Conservation (phyloP, 2,329 filamentous ascomycete species). For the Hypoxylon sp. region DNA sequence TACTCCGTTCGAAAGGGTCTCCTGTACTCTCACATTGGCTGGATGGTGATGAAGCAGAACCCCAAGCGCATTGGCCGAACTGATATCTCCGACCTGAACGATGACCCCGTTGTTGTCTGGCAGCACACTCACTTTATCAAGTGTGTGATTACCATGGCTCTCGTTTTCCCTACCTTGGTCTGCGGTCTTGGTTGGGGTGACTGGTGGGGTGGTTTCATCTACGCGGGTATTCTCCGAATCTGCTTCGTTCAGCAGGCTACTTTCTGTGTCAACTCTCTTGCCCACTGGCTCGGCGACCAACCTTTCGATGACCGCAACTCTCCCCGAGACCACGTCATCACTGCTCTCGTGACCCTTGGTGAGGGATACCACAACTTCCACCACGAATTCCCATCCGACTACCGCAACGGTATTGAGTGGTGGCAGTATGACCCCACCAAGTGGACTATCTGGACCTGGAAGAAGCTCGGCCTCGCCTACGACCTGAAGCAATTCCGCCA, state of each 20-base stretch:
- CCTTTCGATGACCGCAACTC: conserved; percentile 80
- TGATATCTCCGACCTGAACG: conserved; percentile 66
- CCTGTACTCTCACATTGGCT: conserved; percentile 65
- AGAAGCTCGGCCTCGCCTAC: conserved; percentile 76
- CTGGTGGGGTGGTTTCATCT: conserved; percentile 65
- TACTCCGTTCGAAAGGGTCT: conserved; percentile 67
- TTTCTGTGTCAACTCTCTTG: conserved; percentile 68
- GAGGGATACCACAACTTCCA: conserved; percentile 83
- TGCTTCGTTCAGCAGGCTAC: conserved; percentile 68
- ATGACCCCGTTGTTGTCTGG: conserved; percentile 65
- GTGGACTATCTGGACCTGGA: conserved; percentile 78
- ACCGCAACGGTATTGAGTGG: conserved; percentile 79
- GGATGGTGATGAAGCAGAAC: conserved; percentile 70
- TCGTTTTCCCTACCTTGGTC: conserved; percentile 64
- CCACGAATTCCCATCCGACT: conserved; percentile 80
- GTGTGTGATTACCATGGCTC: conserved; percentile 62
- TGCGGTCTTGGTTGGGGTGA: conserved; percentile 65
- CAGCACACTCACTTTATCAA: conserved; percentile 66
- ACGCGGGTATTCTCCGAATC: conserved; percentile 66
- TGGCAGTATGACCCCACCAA: conserved; percentile 80
- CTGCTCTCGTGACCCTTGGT: conserved; percentile 75
- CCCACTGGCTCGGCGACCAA: conserved; percentile 72
- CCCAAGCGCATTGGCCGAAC: conserved; percentile 66
- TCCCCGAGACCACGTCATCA: conserved; percentile 77
- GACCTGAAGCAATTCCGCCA: conserved; percentile 76